Evolutionary conservation across 257 asterid genomes (phyloP).

Genomic region (Prunella vulgaris): DNA sequence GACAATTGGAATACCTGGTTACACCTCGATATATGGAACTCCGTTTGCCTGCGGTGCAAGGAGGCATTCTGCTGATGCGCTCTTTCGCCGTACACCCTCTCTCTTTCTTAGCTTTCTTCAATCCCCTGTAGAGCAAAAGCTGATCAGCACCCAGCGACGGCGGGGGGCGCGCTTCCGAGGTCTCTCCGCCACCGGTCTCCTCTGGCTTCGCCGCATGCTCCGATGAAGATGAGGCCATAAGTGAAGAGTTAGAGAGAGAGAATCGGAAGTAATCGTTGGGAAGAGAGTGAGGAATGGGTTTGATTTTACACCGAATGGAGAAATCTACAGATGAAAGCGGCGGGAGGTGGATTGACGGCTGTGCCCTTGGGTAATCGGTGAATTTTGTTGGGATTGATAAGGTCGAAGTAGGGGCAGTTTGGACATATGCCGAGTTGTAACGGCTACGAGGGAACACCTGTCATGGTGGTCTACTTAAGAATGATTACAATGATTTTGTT

Average conservation of each 20-base stretch:
- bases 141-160: conserved; percentile 45
- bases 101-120: conserved; percentile 90
- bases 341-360: conserved; percentile 35
- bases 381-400: conserved; percentile 19
- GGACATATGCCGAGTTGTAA: conserved; percentile 16
- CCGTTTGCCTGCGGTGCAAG: conserved; percentile 97
- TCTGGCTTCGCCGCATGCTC: conserved; percentile 59
- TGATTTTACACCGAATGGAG: conserved; percentile 22
- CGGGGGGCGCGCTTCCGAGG: conserved; percentile 43
- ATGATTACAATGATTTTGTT: conserved; percentile 4
- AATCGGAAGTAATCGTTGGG: conserved; percentile 16
- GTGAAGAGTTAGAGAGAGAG: conserved; percentile 23
- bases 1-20: conserved; percentile 59
- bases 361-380: conserved; percentile 12
- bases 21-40: conserved; percentile 97
- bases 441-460: conserved; percentile 55
- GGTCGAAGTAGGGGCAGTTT: conserved; percentile 13
- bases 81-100: conserved; percentile 96
- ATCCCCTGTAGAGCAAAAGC: conserved; percentile 60
- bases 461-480: conserved; percentile 23
- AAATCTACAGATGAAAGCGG: conserved; percentile 36
- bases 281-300: neutral
- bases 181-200: conserved; percentile 57
- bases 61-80: conserved; percentile 98
- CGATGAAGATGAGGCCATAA: conserved; percentile 70